These are phyloP conservation scores for Lippia alba DNA, from an alignment of 305 asterid genomes.

Conservation along the genomic window DNA sequence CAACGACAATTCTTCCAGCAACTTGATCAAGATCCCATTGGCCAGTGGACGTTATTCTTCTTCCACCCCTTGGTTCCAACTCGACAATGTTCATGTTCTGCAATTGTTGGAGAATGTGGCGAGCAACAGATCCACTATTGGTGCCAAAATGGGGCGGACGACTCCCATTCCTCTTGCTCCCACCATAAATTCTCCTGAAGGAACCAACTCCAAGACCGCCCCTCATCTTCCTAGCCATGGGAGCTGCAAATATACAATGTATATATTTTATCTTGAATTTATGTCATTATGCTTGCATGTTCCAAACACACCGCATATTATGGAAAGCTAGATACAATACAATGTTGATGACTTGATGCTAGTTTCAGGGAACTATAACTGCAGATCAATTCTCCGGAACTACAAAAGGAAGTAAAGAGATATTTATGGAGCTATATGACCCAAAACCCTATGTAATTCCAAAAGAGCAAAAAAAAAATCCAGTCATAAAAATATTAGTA, in stretches of 20 bases:
- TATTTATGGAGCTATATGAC: too few relatives aligned
- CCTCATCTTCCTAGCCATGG: constrained; percentile 67
- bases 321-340: too few relatives aligned
- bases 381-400: too few relatives aligned
- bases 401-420: too few relatives aligned
- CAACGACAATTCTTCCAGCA: constrained; percentile 57
- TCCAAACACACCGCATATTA: neutral
- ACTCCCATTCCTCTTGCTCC: constrained; percentile 65
- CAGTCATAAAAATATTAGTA: too few relatives aligned
- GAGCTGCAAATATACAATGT: constrained; percentile 47
- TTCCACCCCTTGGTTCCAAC: constrained; percentile 58
- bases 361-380: too few relatives aligned
- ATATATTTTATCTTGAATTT: neutral
- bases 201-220: constrained; percentile 62
- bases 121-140: constrained; percentile 59
- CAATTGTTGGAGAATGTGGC: constrained; percentile 57
- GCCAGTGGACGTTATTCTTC: constrained; percentile 61
- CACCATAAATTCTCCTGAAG: constrained; percentile 59
- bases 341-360: too few relatives aligned
- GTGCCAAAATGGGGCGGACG: constrained; percentile 58
- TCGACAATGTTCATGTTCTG: constrained; percentile 51
- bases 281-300: neutral
- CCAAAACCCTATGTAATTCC: too few relatives aligned
- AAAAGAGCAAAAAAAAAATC: too few relatives aligned
- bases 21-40: constrained; percentile 66